Evolutionary conservation across 345 rosid species (phyloP).

Genomic region (Euclidium syriacum): DNA sequence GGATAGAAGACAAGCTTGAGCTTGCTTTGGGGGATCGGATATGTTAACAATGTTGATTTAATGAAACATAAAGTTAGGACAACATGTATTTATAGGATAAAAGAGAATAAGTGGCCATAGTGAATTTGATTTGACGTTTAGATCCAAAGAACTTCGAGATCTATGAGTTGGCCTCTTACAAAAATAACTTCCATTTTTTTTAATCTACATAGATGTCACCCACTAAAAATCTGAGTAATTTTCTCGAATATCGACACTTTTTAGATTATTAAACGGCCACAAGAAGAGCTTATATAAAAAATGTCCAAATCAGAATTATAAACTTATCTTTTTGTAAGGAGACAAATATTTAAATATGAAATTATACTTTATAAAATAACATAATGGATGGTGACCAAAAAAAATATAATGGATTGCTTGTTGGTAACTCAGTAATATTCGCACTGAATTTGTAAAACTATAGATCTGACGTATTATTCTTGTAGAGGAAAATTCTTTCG

Average conservation of each 20-base stretch:
- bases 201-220: neutral
- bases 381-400: too few relatives aligned
- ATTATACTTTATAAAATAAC: neutral
- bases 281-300: neutral
- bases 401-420: too few relatives aligned
- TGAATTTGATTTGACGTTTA: constrained; percentile 30
- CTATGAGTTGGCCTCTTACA: neutral
- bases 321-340: neutral
- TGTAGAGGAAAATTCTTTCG: too few relatives aligned
- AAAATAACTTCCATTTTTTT: neutral
- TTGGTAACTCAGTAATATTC: too few relatives aligned
- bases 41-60: constrained; percentile 14
- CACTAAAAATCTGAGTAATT: neutral
- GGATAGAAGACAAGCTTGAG: constrained; percentile 19
- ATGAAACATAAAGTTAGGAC: constrained; percentile 27
- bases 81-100: constrained; percentile 26
- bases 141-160: constrained; percentile 10
- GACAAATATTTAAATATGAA: neutral
- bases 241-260: neutral
- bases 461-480: too few relatives aligned
- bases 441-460: too few relatives aligned
- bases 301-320: neutral
- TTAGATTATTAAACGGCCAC: neutral
- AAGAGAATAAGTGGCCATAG: neutral
- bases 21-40: constrained; percentile 18